phyloP scores from a whole-genome alignment of 179 eudicot species.

The Silene coronaria region DNA sequence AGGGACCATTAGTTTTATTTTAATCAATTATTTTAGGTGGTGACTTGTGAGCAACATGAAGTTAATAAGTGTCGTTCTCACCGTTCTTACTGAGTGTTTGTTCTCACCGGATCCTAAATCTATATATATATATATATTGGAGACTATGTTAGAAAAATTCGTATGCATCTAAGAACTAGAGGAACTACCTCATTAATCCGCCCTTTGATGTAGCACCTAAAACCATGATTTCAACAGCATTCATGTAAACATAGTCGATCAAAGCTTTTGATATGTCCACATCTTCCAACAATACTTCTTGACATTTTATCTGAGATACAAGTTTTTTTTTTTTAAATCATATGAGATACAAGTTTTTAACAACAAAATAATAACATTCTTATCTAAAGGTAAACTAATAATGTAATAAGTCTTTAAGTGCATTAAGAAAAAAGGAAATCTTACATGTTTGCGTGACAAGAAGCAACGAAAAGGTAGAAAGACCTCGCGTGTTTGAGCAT shows the following conservation, averaged over 20 bases:
- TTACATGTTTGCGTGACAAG: constrained; percentile 38
- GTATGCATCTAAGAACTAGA: neutral
- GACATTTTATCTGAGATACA: constrained; percentile 20
- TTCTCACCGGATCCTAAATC: too few species aligned
- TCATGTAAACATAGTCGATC: constrained; percentile 16
- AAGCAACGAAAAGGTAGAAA: constrained; percentile 45
- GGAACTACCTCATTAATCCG: constrained; percentile 26
- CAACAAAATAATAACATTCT: neutral
- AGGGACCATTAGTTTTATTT: too few species aligned
- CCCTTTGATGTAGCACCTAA: constrained; percentile 29
- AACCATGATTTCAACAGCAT: constrained; percentile 25
- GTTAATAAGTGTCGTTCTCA: too few species aligned
- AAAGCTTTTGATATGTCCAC: constrained; percentile 29
- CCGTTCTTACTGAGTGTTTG: too few species aligned
- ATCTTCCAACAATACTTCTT: constrained; percentile 28
- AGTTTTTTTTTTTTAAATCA: neutral
- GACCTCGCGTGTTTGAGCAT: constrained; percentile 26
- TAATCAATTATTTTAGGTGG: too few species aligned
- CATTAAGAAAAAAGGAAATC: neutral
- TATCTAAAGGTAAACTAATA: too few species aligned
- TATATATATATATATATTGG: neutral
- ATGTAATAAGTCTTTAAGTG: too few species aligned
- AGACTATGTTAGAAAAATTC: neutral
- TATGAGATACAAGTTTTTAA: neutral
- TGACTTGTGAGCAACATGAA: too few species aligned